Base-by-base conservation (phyloP, 176 grass and related monocot genomes). In the Lolium rigidum region DNA sequence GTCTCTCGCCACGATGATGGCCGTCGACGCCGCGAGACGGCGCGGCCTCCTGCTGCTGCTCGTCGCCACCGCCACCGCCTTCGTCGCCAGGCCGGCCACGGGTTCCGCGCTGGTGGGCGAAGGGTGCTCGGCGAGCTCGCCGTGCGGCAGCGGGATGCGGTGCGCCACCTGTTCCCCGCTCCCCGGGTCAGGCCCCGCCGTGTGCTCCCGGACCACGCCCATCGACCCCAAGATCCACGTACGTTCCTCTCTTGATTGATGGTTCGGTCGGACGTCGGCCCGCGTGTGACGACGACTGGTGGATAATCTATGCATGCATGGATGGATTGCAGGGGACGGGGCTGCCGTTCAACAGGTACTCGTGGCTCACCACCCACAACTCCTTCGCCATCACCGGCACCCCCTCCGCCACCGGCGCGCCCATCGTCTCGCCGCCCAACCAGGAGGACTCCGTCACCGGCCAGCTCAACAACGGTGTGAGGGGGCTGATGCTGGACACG, bases 281-380 rank as follows among this genome's bases (percentile, higher is more conserved):
- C 31, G 31, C 31, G 31, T 2, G 31, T 55, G 52, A 55, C 52
- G 52, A 55, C 52, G 52, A 17, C 15, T 5, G 6, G 20, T 56
- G 54, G 54, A 20, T 56, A 51, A 51, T 35, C 21, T 21, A 2
- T 22, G 12, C 12, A 51, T 51, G 51, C 13, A 17, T 54, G 51
- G 51, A 48, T 48, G 41, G 48, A 56, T 56, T 56, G 17, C 79
- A 95, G 89, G 85, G 87, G 8, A 87, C 84, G 6, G 79, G 22
- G 0, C 63, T 99, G 13, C 70, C 92, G 10, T 99, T 99, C 86
- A 96, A 99, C 76, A 62, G 13, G 49, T 99, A 96, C 90, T 77
- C 92, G 25, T 99, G 97, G 97, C 92, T 99, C 59, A 96, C 97
- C 28, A 99, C 97, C 44, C 97, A 99, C 84, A 99, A 99, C 90